Evolutionary conservation across 805 yeast genomes (phyloP), one percentile per base, ranked within the genome.

Genomic region (Yarrowia osloensis): DNA sequence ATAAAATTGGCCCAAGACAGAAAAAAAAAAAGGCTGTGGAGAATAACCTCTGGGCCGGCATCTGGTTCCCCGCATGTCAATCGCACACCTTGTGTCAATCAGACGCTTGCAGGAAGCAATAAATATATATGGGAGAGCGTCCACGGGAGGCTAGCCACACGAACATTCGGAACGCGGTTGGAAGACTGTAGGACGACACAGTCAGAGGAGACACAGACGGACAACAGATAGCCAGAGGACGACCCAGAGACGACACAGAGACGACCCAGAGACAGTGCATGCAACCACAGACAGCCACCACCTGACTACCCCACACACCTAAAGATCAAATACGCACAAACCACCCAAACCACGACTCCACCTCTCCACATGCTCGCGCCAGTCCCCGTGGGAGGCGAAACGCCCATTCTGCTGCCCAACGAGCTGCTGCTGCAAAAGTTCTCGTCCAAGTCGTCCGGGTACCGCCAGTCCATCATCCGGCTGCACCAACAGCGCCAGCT

Each of bases 341-440:
- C 35, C 40, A 50, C 57, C 15, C 22, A n/a, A 11, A n/a, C 21
- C 22, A n/a, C 44, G 22, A 26, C 1, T 0, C 19, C 11, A 26
- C 4, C 22, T 5, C 19, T 12, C n/a, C 33, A 24, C 28, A 57
- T 57, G 63, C 49, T 28, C 6, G 63, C 63, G 19, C 63, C 63
- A 26, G 28, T 33, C 15, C 63, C 63, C 49, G 37, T 57, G 37
- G 71, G 70, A 12, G 67, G 65, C 37, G 71, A 69, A n/a, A 44
- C 22, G 47, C 76, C 75, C 37, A 74, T 74, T 22, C 67, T 74
- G 44, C 66, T 72, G 17, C 76, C 76, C 42, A 74, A 74, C 68
- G 76, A 74, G 59, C 65, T 73, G 31, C 69, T 74, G 35, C 63
- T 74, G 57, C 76, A 72, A 55, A 46, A 68, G 44, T 73, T 74